Evolutionary conservation across 2,329 filamentous ascomycete genomes (phyloP), one percentile per base, ranked within the genome.

Genomic region (Penicillium olsonii): DNA sequence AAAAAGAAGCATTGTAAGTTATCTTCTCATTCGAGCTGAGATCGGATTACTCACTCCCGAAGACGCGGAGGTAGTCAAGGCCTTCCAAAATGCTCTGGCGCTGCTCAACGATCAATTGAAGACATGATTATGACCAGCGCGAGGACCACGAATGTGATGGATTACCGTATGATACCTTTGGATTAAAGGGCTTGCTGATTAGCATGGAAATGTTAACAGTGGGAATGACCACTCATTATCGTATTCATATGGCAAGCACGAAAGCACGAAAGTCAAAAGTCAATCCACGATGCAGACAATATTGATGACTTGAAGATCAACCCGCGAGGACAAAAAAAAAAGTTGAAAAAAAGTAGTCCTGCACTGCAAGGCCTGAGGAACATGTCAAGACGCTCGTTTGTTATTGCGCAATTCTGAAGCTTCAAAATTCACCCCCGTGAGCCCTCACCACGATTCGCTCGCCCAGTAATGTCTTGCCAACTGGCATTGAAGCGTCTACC

Each of bases 401-500:
- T 33, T 10, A 3, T 4, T 24, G 22, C 22, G 8, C 22, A 24
- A 8, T 24, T 24, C 22, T 24, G 22, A 24, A 24, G 4, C n/a
- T 11, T 20, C 15, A 18, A 20, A 42, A 7, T 20, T 29, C 35
- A 51, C 15, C n/a, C 37, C 7, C 20, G 39, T 4, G 45, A 45
- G 19, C 37, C 48, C 15, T 46, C 50, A 45, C 51, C 53, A 26
- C 51, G 59, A 26, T 46, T 68, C 35, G 74, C 71, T 18, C 80
- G 69, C 1, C 87, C 87, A 1, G 87, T 89, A 42, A 95, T 87
- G 67, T 95, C 90, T 68, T 92, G 84, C 91, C 91, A 96, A 1
- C 88, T 91, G 5, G 90, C 90, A 37, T 88, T 87, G 59, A 95
- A 91, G 26, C 90, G 81, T 49, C 90, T 77, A 5, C 90, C 85